Conservation (phyloP, 805 yeast species). For the Myxozyma sirexii region DNA sequence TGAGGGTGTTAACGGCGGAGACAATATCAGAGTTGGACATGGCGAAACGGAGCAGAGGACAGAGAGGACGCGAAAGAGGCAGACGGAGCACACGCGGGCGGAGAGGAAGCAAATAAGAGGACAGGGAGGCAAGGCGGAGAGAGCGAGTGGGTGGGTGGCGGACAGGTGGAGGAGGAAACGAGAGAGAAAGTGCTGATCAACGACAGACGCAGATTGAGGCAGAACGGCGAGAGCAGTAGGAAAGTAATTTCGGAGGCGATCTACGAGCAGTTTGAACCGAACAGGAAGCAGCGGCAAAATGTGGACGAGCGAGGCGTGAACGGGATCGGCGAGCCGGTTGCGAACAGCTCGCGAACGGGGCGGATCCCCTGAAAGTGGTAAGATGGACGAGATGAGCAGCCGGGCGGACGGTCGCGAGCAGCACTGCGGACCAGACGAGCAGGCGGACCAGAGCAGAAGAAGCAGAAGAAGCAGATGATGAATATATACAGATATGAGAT, state of each 20-base stretch:
- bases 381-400: not conserved
- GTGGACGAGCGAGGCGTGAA: not conserved
- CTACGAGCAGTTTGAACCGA: not conserved
- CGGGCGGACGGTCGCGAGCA: too few species aligned
- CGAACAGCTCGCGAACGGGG: constrained; percentile 6
- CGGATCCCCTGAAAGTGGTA: not conserved
- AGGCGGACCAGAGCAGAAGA: too few species aligned
- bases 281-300: not conserved
- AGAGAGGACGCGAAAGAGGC: too few species aligned
- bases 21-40: constrained; percentile 36
- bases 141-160: not conserved
- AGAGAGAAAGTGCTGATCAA: not conserved
- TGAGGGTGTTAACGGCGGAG: constrained; percentile 31
- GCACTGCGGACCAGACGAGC: too few species aligned
- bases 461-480: too few species aligned
- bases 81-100: not conserved
- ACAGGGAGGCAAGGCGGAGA: not conserved
- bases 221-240: not conserved
- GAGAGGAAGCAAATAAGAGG: not conserved
- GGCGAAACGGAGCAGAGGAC: not conserved
- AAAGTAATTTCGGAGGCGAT: too few species aligned
- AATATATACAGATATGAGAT: too few species aligned
- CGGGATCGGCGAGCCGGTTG: constrained; percentile 10
- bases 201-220: not conserved
- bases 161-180: not conserved